These are phyloP conservation scores for Debaryomycetaceae sp. DNA, from an alignment of 1,139 yeast species.

Conservation along the genomic window DNA sequence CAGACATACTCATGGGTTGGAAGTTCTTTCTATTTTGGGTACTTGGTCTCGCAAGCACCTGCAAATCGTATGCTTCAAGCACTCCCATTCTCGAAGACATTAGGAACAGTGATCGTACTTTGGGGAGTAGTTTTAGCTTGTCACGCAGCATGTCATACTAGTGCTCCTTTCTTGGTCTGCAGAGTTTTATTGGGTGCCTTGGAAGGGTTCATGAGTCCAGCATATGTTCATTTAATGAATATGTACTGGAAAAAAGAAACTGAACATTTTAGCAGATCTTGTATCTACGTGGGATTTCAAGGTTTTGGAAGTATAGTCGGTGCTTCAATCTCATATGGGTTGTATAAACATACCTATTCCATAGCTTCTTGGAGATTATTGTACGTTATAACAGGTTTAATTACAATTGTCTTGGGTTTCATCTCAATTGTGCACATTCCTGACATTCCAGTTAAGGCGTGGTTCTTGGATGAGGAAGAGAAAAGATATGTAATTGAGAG, in stretches of 20 bases:
- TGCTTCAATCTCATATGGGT: slow-evolving; percentile 22
- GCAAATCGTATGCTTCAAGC: slow-evolving; percentile 39
- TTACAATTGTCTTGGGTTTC: slow-evolving; percentile 25
- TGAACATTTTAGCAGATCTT: slow-evolving; percentile 21
- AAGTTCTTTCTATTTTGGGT: slow-evolving; percentile 54
- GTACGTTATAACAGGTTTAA: slow-evolving; percentile 27
- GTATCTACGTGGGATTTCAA: slow-evolving; percentile 30
- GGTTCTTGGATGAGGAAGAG: slow-evolving; percentile 46
- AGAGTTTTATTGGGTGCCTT: slow-evolving; percentile 47
- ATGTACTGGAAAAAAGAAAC: slow-evolving; percentile 26
- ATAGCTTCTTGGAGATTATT: slow-evolving; percentile 32
- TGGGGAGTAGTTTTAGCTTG: slow-evolving; percentile 31
- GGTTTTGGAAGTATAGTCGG: slow-evolving; percentile 29
- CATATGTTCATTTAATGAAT: slow-evolving; percentile 49
- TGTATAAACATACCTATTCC: slow-evolving; percentile 14
- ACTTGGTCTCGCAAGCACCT: slow-evolving; percentile 45
- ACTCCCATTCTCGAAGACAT: slow-evolving; percentile 28
- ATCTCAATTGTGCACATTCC: slow-evolving; percentile 24
- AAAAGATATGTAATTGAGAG: slow-evolving; percentile 35
- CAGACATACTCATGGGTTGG: slow-evolving; percentile 56
- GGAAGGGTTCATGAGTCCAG: slow-evolving; percentile 55
- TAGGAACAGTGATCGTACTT: slow-evolving; percentile 19
- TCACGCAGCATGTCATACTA: slow-evolving; percentile 26
- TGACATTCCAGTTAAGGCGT: slow-evolving; percentile 27
- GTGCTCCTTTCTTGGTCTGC: slow-evolving; percentile 27